Base-by-base conservation (phyloP, 352 stramenopile species). In the Phytophthora foliorum region DNA sequence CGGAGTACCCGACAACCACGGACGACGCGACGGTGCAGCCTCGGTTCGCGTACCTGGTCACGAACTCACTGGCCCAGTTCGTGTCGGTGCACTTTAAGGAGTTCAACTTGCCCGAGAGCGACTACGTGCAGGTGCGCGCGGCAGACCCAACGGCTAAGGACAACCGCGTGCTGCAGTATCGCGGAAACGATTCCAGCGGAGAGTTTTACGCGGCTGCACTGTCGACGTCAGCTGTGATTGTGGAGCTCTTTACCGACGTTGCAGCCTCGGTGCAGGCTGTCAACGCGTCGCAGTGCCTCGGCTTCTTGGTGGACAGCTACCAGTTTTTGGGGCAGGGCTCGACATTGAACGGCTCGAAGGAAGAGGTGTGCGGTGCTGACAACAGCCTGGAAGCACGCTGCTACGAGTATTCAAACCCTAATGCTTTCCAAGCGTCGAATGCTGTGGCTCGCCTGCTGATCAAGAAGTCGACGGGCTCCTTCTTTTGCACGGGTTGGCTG, bases 401-500 rank as follows among this genome's bases (percentile, higher is more conserved):
- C 67, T 89, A 80, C 58, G 19, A 27, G 21, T 49, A n/a, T 17
- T 51, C 45, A 11, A 70, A 72, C 11, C 24, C 9, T 0, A 69
- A 11, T 6, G 68, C 46, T 24, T 80, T 69, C 38, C 49, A 78
- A 45, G 55, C 46, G 6, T 75, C 72, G 4, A 68, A 81, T 14
- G 73, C 87, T 1, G 77, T 93, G 8, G 67, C 68, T 21, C 82
- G 87, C 5, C 57, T 95, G 39, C 57, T 91, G 10, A 93, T 91
- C 31, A 84, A 92, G 69, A 92, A 92, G 53, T 39, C 49, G 34
- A 65, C 53, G 22, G 70, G 75, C 4, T 82, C 74, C 5, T 90
- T 74, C 72, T 91, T 90, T 42, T 95, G 88, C 61, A 93, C 82
- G 17, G 88, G 88, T 17, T 95, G 82, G 82, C 66, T 95, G 4